Base-by-base conservation (phyloP, 495 filamentous ascomycete genomes). In the Penicillium antarcticum region DNA sequence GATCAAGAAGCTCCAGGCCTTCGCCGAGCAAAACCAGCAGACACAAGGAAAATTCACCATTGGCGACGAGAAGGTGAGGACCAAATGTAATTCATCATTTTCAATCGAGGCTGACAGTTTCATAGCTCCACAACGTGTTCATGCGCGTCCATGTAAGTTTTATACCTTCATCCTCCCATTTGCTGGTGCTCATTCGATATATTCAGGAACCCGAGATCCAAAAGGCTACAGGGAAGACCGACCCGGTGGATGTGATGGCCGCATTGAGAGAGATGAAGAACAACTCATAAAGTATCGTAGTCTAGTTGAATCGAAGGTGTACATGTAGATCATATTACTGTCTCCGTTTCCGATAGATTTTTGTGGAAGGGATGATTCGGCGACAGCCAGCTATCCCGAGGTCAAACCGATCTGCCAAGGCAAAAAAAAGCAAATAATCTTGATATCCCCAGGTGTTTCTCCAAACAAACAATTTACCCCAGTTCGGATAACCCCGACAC, bases 31-130 rank as follows among this genome's bases (percentile, higher is more conserved):
- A 44, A 91, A 96, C 65, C 69, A 83, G 73, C 80, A 96, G 71
- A 97, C 94, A 47, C 90, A 96, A 71, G 94, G 94, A 18, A 91
- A 90, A 65, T 97, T 95, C 58, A 98, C 94, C 0, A 97, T 98
- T 68, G 91, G 89, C 0, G 91, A 98, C 66, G 94, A 98, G 70
- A 98, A 98, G 87, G 89, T 91, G 70, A 57, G 70, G 4, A 23
- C 18, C 35, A n/a, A 41, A 18, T 7, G 0, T 0, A 33, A 9
- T 42, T 46, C 23, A 26, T 16, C 12, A 3, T 17, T 14, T 10
- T 26, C 21, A 12, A n/a, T 17, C 10, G 38, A 29, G 10, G 45
- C 53, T 60, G 36, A 62, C 42, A 35, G 21, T 18, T 39, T 13
- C 49, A 2, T 61, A 95, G 92, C 70, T 90, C 66, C 92, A 97